These are phyloP conservation scores for Phylloporus rhodoxanthus DNA, from an alignment of 768 basidiomycete species.

Conservation along the genomic window DNA sequence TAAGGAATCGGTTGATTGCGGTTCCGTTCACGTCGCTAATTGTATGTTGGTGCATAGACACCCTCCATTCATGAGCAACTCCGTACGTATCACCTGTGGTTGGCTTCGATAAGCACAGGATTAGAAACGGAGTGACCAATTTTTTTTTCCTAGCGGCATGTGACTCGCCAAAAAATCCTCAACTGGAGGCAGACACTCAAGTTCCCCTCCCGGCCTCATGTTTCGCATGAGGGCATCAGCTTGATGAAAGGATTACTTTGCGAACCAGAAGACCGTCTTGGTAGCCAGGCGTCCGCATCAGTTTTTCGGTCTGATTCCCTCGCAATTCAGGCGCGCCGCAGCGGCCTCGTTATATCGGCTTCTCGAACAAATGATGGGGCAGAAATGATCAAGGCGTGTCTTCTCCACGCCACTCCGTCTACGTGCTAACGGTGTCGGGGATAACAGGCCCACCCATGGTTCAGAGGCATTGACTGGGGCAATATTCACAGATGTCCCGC, in stretches of 20 bases:
- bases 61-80: constrained; percentile 93
- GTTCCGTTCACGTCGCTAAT: constrained; percentile 24
- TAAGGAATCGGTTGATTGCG: constrained; percentile 37
- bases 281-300: constrained; percentile 63
- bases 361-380: constrained; percentile 72
- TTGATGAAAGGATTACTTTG: constrained; percentile 87
- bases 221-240: constrained; percentile 82
- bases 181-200: constrained; percentile 89
- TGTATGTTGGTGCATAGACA: constrained; percentile 46
- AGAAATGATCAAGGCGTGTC: constrained; percentile 74
- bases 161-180: constrained; percentile 94
- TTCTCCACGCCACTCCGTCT: constrained; percentile 14
- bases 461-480: constrained; percentile 84
- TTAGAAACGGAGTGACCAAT: constrained; percentile 13
- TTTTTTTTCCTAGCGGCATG: constrained; percentile 59
- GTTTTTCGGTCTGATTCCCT: constrained; percentile 73
- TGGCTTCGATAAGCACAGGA: constrained; percentile 18
- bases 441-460: constrained; percentile 78
- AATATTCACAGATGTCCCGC: constrained; percentile 79
- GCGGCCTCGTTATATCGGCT: constrained; percentile 56
- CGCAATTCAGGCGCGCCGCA: constrained; percentile 67
- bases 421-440: constrained; percentile 14
- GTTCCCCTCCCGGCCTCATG: constrained; percentile 78
- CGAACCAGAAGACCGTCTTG: constrained; percentile 92
- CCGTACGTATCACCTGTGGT: constrained; percentile 45